These are phyloP conservation scores for Capillidium rhysosporum DNA, from an alignment of 371 early-diverging fungal species.

Conservation along the genomic window DNA sequence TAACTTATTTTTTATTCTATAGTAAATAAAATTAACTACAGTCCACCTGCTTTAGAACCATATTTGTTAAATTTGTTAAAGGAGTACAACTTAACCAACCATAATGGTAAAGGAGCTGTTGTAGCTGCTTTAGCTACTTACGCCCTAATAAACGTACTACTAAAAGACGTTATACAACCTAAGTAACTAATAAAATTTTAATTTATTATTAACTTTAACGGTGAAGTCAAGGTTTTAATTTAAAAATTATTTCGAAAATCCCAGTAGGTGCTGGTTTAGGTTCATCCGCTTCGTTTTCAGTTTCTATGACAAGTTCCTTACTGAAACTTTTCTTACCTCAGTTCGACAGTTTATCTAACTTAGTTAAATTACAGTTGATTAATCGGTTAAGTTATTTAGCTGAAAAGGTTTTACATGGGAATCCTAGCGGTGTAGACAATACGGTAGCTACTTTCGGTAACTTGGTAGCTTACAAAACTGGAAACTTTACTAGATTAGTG, in stretches of 20 bases:
- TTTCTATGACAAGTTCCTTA: conserved; percentile 54
- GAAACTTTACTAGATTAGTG: conserved; percentile 5
- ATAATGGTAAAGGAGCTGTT: not conserved
- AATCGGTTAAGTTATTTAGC: conserved; percentile 76
- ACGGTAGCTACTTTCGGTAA: conserved; percentile 64
- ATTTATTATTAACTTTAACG: too few species aligned
- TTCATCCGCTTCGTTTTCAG: conserved; percentile 82
- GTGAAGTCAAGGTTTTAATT: conserved; percentile 21
- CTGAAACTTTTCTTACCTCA: conserved; percentile 24
- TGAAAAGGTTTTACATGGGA: conserved; percentile 89
- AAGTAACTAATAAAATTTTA: too few species aligned
- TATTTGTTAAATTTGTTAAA: too few species aligned
- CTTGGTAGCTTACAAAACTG: conserved; percentile 13
- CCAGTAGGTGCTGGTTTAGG: conserved; percentile 95
- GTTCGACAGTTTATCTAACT: conserved; percentile 8
- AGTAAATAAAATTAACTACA: too few species aligned
- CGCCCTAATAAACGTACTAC: too few species aligned
- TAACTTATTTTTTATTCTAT: too few species aligned
- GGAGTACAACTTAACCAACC: too few species aligned
- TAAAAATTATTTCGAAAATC: conserved; percentile 46
- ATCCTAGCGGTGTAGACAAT: conserved; percentile 91
- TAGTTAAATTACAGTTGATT: conserved; percentile 20
- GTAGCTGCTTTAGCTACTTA: not conserved
- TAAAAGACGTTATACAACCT: too few species aligned
- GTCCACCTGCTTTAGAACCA: too few species aligned